phyloP scores from a whole-genome alignment of 2,329 filamentous ascomycete genomes.

The Nemania bipapillata region DNA sequence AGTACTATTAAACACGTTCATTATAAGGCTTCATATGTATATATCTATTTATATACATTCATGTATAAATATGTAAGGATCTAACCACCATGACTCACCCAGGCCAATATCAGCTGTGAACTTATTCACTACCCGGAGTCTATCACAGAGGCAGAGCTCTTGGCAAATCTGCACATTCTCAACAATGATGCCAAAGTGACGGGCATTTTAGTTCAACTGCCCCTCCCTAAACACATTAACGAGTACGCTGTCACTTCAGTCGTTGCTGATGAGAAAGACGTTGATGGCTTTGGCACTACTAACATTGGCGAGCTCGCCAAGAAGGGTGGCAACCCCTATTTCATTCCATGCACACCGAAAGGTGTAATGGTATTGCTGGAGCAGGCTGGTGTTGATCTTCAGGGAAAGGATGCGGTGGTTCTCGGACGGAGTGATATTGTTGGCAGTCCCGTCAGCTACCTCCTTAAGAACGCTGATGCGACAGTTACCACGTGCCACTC shows the following conservation, averaged over 20 bases:
- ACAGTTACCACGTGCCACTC: constrained; percentile 98
- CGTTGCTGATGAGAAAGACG: constrained; percentile 93
- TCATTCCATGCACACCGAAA: constrained; percentile 95
- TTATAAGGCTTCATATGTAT: constrained; percentile 1
- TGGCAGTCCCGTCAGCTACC: constrained; percentile 93
- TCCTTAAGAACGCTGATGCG: constrained; percentile 93
- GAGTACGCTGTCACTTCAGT: constrained; percentile 91
- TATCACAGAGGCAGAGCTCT: constrained; percentile 84
- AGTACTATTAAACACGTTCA: constrained; percentile 38
- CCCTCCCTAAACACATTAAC: constrained; percentile 86
- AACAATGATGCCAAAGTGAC: constrained; percentile 90
- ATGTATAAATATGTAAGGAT: constrained; percentile 15
- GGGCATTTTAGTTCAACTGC: constrained; percentile 93
- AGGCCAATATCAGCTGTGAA: constrained; percentile 91
- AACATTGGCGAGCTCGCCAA: constrained; percentile 99
- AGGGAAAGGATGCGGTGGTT: constrained; percentile 93
- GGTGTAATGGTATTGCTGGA: constrained; percentile 93
- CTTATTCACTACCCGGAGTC: constrained; percentile 84
- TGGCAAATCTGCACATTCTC: constrained; percentile 80
- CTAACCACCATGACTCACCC: constrained; percentile 42
- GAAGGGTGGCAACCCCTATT: constrained; percentile 86
- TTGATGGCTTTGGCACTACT: constrained; percentile 91
- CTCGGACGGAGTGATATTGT: constrained; percentile 97
- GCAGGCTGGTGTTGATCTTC: constrained; percentile 82
- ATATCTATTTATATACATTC: no score